Base-by-base conservation (phyloP, 768 basidiomycete species). In the Leccinellum albellum region DNA sequence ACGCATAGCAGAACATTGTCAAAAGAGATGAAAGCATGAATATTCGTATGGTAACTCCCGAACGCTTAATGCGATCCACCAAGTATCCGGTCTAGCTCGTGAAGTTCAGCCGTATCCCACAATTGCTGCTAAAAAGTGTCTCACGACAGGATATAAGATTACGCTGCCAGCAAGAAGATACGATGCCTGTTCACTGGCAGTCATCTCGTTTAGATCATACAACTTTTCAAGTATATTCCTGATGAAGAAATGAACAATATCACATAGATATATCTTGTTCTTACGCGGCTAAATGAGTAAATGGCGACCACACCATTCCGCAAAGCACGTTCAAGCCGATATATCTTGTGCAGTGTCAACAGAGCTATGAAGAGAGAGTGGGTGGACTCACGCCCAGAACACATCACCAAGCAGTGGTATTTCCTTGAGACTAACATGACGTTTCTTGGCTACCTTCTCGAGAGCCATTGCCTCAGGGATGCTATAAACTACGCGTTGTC, bases 221-320 rank as follows among this genome's bases (percentile, higher is more conserved):
- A 89, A 82, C 33, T 75, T 79, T 64, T 91, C 82, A 23, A 92
- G 82, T 53, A 92, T 79, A 64, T 89, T 90, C 26, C 89, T 91
- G 59, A 15, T 12, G 28, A 42, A 45, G 10, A 14, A 20, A 17
- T 63, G 56, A 55, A 62, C 37, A 48, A 53, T 3, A 10, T 33
- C 12, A 37, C 33, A 47, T 35, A 50, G n/a, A 47, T 29, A 35
- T 48, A 46, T 23, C n/a, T 48, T 4, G 7, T 29, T 69, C 84
- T 65, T 65, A 89, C 88, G 89, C 78, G 13, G 86, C 83, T 44
- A 92, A 82, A 65, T 91, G 88, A 12, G 82, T 83, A 66, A 89
- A 90, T 3, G 89, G 90, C 3, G 82, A 75, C 89, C 89, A 91
- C 33, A 90, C 82, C 58, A 83, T 76, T 17, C 89, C 89, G 58